Evolutionary conservation across 345 rosid genomes (phyloP).

Genomic region (Gossypium sturtianum): DNA sequence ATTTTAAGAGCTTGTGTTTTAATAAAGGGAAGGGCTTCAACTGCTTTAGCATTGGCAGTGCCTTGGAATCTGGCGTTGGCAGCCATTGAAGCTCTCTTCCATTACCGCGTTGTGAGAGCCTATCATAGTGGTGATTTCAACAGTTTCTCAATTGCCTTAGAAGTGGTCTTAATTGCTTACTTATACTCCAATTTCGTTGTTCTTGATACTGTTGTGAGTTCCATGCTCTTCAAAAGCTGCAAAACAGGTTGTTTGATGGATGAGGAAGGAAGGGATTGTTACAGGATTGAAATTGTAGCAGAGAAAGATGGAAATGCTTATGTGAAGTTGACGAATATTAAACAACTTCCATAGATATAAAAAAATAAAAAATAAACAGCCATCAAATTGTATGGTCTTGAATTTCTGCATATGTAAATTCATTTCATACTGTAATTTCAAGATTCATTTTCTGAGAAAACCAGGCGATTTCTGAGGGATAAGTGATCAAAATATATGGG

Average conservation of each 20-base stretch:
- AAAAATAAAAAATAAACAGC: background rate
- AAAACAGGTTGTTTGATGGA: conserved; percentile 16
- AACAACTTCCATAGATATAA: conserved; percentile 24
- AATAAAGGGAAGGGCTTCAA: conserved; percentile 53
- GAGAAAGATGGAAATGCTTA: conserved; percentile 18
- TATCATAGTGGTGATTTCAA: conserved; percentile 18
- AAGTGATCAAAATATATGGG: background rate
- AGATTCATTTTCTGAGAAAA: conserved; percentile 15
- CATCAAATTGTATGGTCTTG: background rate
- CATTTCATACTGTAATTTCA: background rate
- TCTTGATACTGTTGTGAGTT: conserved; percentile 60
- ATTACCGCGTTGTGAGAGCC: conserved; percentile 39
- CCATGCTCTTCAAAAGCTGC: conserved; percentile 61
- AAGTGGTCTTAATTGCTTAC: conserved; percentile 59
- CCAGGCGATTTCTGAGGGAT: conserved; percentile 9
- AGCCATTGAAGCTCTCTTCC: conserved; percentile 72
- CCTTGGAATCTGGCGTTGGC: conserved; percentile 55
- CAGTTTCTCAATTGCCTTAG: conserved; percentile 28
- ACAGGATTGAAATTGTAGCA: conserved; percentile 33
- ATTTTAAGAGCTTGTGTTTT: conserved; percentile 61
- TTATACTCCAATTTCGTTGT: conserved; percentile 60
- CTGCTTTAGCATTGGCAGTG: conserved; percentile 65
- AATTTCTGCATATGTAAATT: conserved; percentile 13
- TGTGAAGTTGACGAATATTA: conserved; percentile 22
- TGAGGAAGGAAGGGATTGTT: conserved; percentile 19